Conservation (phyloP, 73 alveolate genomes). For the Paramecium bursaria region DNA sequence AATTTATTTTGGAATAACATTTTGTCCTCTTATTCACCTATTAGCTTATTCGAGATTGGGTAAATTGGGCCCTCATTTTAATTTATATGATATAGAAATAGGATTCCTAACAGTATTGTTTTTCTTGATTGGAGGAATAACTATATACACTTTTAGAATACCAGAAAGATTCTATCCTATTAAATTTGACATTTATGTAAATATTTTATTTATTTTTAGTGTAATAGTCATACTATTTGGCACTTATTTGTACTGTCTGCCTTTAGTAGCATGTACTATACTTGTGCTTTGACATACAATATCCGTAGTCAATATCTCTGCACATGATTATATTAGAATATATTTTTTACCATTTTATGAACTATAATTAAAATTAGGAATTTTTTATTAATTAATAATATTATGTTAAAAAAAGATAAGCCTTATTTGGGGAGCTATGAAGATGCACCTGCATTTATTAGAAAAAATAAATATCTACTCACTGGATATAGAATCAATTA, state of each 20-base stretch:
- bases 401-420: too few species aligned
- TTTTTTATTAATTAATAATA: too few species aligned
- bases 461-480: constrained; percentile 82
- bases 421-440: constrained; percentile 53
- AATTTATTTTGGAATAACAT: constrained; percentile 71
- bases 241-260: constrained; percentile 20
- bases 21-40: constrained; percentile 75
- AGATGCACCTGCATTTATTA: constrained; percentile 56
- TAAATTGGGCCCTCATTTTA: constrained; percentile 8
- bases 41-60: constrained; percentile 32
- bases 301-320: too few species aligned
- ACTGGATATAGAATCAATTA: constrained; percentile 88
- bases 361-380: too few species aligned
- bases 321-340: too few species aligned
- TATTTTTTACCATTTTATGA: too few species aligned
- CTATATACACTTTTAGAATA: constrained; percentile 77
- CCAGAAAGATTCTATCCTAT: constrained; percentile 91
- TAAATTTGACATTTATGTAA: constrained; percentile 86
- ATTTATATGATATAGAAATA: constrained; percentile 9
- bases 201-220: constrained; percentile 15
- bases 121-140: constrained; percentile 72
- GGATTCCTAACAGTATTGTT: constrained; percentile 14
- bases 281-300: background rate
- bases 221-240: constrained; percentile 55
- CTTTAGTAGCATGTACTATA: background rate